Conservation (phyloP, 495 filamentous ascomycete species). For the Penicillium alfredii region DNA sequence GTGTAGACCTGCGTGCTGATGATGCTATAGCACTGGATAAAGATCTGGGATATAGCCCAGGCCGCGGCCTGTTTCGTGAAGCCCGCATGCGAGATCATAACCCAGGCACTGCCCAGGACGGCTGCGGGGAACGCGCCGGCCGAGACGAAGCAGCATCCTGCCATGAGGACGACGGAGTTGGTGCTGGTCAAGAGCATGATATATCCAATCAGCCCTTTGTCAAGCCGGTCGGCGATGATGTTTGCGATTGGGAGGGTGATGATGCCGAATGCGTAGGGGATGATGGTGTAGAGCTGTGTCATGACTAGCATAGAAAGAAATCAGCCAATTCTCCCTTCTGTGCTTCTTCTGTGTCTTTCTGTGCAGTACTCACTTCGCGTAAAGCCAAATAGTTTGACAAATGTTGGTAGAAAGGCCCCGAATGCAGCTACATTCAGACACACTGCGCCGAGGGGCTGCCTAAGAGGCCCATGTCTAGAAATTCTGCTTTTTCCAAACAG, state of each 20-base stretch:
- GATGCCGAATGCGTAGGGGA: constrained; percentile 6
- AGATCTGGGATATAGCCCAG: constrained; percentile 5
- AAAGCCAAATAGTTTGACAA: constrained; percentile 1
- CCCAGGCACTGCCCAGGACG: constrained; percentile 1
- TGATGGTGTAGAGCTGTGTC: constrained; percentile 3
- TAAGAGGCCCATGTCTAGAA: too few relatives aligned
- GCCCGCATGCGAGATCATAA: constrained; percentile 2
- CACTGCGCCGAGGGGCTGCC: too few relatives aligned
- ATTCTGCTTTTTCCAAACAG: too few relatives aligned
- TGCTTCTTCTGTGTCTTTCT: not conserved
- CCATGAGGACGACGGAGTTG: not conserved
- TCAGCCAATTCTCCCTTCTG: too few relatives aligned
- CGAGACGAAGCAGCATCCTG: constrained; percentile 2
- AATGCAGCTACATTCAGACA: constrained; percentile 4
- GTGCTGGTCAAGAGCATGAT: constrained; percentile 2
- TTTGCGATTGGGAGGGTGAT: constrained; percentile 3
- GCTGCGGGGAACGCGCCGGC: constrained; percentile 1
- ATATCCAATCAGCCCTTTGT: constrained; percentile 4
- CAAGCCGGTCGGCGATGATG: not conserved
- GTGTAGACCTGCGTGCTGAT: constrained; percentile 4
- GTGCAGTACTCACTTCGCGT: not conserved
- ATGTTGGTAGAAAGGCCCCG: constrained; percentile 2
- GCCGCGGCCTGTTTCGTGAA: constrained; percentile 1
- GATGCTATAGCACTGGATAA: constrained; percentile 4
- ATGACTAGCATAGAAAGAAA: not conserved